phyloP scores from a whole-genome alignment of 2,329 filamentous ascomycete genomes.

The Diaporthe nobilis region DNA sequence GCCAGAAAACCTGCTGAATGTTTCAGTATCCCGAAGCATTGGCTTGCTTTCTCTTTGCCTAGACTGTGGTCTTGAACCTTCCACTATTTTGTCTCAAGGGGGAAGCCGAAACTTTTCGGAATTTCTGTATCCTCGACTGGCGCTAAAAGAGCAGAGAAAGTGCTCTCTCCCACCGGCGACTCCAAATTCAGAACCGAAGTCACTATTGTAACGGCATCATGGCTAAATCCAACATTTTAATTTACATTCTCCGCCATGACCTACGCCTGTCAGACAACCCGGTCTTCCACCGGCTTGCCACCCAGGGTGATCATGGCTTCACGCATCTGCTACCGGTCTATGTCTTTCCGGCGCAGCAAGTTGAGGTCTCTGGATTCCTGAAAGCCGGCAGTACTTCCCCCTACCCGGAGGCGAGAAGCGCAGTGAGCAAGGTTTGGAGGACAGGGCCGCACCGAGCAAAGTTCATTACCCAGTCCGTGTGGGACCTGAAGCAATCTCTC shows the following conservation, averaged over 20 bases:
- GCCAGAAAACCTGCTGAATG: neutral
- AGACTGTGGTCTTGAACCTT: neutral
- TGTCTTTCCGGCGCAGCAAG: conserved; percentile 77
- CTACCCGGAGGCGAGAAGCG: conserved; percentile 77
- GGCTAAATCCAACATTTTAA: conserved; percentile 65
- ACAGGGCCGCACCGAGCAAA: conserved; percentile 80
- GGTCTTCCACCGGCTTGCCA: conserved; percentile 72
- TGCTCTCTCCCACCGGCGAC: neutral
- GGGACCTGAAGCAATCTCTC: conserved; percentile 77
- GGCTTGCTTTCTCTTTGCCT: neutral
- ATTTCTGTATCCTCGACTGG: neutral
- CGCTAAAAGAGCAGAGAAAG: conserved; percentile 6
- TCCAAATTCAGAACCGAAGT: neutral
- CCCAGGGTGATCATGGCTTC: conserved; percentile 64
- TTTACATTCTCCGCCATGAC: conserved; percentile 82
- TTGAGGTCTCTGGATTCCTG: conserved; percentile 84
- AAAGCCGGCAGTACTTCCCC: conserved; percentile 68
- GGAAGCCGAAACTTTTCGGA: conserved; percentile 26
- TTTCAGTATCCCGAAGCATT: neutral
- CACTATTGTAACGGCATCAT: conserved; percentile 42
- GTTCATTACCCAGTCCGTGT: conserved; percentile 80
- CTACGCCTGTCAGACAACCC: conserved; percentile 82
- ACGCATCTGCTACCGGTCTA: conserved; percentile 82
- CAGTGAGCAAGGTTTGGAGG: conserved; percentile 78
- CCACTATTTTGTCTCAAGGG: neutral